Evolutionary conservation across 2,329 filamentous ascomycete genomes (phyloP), one percentile per base, ranked within the genome.

Genomic region (Alternaria brassicicola): DNA sequence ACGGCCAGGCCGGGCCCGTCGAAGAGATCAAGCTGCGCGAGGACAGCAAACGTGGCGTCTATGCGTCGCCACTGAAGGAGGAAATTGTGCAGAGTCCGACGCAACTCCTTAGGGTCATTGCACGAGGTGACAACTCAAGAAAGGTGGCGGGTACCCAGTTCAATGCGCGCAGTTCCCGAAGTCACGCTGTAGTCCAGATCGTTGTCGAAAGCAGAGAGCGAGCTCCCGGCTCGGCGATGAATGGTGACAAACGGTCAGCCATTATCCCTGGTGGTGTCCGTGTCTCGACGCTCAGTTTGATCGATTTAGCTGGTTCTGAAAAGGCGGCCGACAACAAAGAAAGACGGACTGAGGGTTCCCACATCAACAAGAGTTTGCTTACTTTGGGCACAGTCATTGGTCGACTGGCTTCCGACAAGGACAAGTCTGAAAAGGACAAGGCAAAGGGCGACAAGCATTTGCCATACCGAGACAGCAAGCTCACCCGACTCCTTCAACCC

Each of bases 51-150:
- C 86, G 95, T 61, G 95, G 95, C 30, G 94, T 99, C 15, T 99
- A 98, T 81, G 95, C 95, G 21, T 96, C 90, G 17, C 95, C 95
- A 1, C 79, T 99, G 60, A 98, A 97, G 77, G 95, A 99, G 78
- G 95, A 99, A 76, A 99, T 99, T 68, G 95, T 99, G 28, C 95
- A 99, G 78, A 97, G 93, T 68, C 95, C 95, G 2, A 98, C 95
- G 0, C 95, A 99, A 76, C 84, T 99, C 26, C 82, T 99, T 41
- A 88, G 95, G 67, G 95, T 99, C 25, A 99, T 99, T 76, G 93
- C 95, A 35, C 87, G 94, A 55, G 95, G 95, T 71, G 95, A 99
- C 75, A 88, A 96, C 74, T 92, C 93, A 23, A 86, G 95, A 70
- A 85, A 93, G 69, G 96, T 93, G 1, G 92, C 92, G 57, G 97